Base-by-base conservation (phyloP, 2,329 filamentous ascomycete genomes). In the Colletotrichum musicola region DNA sequence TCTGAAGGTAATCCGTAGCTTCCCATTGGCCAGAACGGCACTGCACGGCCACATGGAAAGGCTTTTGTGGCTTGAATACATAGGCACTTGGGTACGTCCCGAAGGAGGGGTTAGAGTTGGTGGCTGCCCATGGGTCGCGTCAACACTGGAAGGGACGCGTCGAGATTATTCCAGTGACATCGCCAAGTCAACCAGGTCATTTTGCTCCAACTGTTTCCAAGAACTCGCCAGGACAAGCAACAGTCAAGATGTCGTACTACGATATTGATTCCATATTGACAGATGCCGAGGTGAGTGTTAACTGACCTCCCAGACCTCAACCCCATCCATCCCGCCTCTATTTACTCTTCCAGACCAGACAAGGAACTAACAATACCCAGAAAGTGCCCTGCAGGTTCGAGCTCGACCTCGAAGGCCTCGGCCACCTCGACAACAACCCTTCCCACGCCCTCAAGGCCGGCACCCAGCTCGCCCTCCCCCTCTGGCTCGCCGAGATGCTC, bases 351-450 rank as follows among this genome's bases (percentile, higher is more conserved):
- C 6, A 10, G 13, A 20, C 0, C 6, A 16, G 12, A 57, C 57
- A 10, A 30, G 27, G 9, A 10, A 25, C 58, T 51, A 20, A 64
- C 25, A n/a, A 10, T 9, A 16, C 50, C 27, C 74, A 97, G 90
- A 98, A 98, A 92, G 89, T 98, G 38, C 95, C 96, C 47, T 97
- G 95, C 83, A 97, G 93, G 59, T 98, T 98, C 81, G 93, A 97
- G 77, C 88, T 98, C 76, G 92, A 95, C 68, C 91, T 97, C 38
- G 92, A 94, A 20, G 90, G 93, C 64, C 88, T 98, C 53, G 95
- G 95, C 73, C 94, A 97, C 78, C 87, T 99, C 68, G 94, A 97
- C 81, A 94, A 94, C 75, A 95, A 93, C 76, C 87, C 92, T 25
- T 78, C 81, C 2, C 82, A 86, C 38, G 81, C 92, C 77, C 90